A percentile compares a stretch with the other conserved stretches of the same genome.
Evolutionary conservation across 2,329 filamentous ascomycete species (phyloP).

Genomic region (Claviceps humidiphila): DNA sequence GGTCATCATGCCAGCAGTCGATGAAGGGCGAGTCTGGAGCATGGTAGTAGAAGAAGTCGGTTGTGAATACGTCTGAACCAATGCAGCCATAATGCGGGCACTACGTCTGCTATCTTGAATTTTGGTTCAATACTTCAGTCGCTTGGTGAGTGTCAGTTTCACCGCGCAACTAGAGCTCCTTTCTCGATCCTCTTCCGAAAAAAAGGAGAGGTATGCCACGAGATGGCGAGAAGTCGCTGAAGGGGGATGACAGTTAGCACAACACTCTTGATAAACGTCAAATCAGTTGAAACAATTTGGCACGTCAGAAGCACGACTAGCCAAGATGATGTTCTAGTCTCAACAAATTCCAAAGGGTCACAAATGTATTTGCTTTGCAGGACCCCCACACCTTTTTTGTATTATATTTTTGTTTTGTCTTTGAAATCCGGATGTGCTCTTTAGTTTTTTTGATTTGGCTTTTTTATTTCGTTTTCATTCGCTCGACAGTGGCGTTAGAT

Average conservation of each 20-base stretch:
- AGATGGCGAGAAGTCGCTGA: background rate
- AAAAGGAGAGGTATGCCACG: background rate
- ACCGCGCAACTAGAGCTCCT: background rate
- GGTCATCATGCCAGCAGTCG: conserved; percentile 34
- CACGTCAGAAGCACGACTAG: background rate
- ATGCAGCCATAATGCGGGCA: conserved; percentile 57
- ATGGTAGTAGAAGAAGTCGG: conserved; percentile 61
- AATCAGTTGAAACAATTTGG: background rate
- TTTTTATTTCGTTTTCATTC: background rate
- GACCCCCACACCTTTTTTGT: conserved; percentile 1
- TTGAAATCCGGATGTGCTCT: background rate
- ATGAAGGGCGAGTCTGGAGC: conserved; percentile 59
- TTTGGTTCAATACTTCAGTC: background rate
- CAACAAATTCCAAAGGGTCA: background rate
- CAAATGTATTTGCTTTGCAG: background rate
- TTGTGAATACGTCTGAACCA: conserved; percentile 71
- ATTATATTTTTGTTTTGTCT: background rate
- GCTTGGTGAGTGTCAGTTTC: background rate
- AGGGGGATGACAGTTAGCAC: background rate
- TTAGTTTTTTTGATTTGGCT: background rate
- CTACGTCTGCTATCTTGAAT: background rate
- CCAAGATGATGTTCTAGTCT: background rate
- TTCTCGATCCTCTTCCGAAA: background rate
- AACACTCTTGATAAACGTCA: background rate
- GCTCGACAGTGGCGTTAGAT: background rate